Evolutionary conservation across 2,329 filamentous ascomycete species (phyloP).

Genomic region (Anthostomella pinea): DNA sequence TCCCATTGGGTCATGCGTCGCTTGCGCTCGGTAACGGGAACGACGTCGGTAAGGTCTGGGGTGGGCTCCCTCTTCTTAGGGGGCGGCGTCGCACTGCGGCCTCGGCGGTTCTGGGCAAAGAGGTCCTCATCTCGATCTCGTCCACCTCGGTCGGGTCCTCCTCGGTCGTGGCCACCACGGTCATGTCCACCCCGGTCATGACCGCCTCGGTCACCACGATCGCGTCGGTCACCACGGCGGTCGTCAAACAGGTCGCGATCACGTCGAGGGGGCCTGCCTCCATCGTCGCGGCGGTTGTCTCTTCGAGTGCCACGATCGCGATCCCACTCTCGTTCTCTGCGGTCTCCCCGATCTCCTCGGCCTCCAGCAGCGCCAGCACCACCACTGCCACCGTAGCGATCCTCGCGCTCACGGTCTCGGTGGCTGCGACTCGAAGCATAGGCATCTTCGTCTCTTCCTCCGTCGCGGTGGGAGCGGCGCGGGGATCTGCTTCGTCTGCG

Average conservation of each 20-base stretch:
- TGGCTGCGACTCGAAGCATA: constrained; percentile 94
- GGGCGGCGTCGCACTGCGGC: constrained; percentile 75
- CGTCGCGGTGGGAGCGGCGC: constrained; percentile 65
- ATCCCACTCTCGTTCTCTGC: constrained; percentile 58
- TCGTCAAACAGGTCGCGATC: constrained; percentile 64
- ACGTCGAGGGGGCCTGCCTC: constrained; percentile 56
- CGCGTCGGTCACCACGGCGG: constrained; percentile 47
- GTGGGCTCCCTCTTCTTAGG: constrained; percentile 93
- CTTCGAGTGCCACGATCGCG: constrained; percentile 52
- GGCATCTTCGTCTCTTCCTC: constrained; percentile 60
- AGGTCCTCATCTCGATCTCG: constrained; percentile 52
- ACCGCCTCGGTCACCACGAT: constrained; percentile 41
- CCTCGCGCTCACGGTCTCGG: constrained; percentile 88
- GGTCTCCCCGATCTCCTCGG: no score
- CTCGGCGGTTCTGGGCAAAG: constrained; percentile 51
- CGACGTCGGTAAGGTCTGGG: constrained; percentile 84
- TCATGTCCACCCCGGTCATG: constrained; percentile 1
- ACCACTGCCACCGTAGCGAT: constrained; percentile 69
- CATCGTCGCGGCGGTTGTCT: constrained; percentile 47
- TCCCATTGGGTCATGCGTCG: constrained; percentile 98
- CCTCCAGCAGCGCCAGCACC: constrained; percentile 43
- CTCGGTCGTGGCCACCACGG: constrained; percentile 32
- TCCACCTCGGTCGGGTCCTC: constrained; percentile 37
- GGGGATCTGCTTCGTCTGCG: constrained; percentile 84
- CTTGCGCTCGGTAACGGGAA: constrained; percentile 81